A percentile compares a stretch with the other conserved stretches of the same genome.
Conservation (phyloP, 2,329 filamentous ascomycete genomes). For the Aureobasidium sp. region DNA sequence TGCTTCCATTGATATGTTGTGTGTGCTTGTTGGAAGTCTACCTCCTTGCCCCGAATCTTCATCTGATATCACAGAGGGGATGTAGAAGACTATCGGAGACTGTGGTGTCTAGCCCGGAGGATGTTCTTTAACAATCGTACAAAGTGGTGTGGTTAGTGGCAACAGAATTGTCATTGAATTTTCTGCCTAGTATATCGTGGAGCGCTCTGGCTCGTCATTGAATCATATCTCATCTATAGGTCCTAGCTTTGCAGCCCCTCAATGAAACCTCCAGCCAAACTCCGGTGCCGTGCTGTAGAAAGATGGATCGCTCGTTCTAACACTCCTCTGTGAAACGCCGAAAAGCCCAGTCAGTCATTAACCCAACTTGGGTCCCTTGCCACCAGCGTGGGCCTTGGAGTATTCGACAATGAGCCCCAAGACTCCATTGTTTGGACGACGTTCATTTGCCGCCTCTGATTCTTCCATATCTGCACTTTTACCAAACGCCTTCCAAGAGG, state of each 20-base stretch:
- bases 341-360: not conserved
- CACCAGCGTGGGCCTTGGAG: slow-evolving; percentile 16
- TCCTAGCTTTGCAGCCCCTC: not conserved
- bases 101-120: no score
- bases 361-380: slow-evolving; percentile 13
- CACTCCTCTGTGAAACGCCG: not conserved
- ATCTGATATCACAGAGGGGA: no score
- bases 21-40: no score
- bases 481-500: slow-evolving; percentile 14
- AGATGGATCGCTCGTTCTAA: not conserved
- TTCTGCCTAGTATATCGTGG: not conserved
- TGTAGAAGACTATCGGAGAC: no score
- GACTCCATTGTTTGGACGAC: slow-evolving; percentile 12
- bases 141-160: no score
- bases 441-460: not conserved
- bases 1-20: not conserved
- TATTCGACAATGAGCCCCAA: slow-evolving; percentile 16
- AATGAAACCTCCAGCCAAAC: not conserved
- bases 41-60: no score
- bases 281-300: not conserved
- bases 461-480: not conserved
- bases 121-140: no score
- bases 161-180: no score
- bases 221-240: not conserved
- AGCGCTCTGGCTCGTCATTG: not conserved